phyloP scores from a whole-genome alignment of 208 protist genomes.

The Trypanosoma mega region DNA sequence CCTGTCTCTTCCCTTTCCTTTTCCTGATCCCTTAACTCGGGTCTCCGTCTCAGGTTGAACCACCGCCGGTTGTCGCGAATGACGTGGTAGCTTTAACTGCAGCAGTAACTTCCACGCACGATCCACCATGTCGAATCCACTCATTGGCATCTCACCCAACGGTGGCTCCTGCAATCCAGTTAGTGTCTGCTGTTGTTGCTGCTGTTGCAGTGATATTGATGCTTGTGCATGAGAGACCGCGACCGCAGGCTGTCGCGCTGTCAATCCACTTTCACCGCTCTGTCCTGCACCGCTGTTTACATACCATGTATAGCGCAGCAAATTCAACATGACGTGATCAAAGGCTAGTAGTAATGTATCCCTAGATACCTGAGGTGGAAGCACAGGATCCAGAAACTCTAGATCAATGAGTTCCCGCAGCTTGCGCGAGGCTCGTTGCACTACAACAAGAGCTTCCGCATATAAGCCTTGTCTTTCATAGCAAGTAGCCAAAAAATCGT shows the following conservation, averaged over 20 bases:
- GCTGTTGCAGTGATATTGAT: not conserved
- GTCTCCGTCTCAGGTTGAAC: too few species aligned
- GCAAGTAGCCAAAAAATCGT: conserved; percentile 49
- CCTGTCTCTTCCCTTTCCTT: not conserved
- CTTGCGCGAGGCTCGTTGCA: conserved; percentile 42
- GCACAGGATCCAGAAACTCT: conserved; percentile 70
- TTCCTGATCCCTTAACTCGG: too few species aligned
- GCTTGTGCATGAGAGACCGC: not conserved
- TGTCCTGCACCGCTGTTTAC: conserved; percentile 14
- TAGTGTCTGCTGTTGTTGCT: not conserved
- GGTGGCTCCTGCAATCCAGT: not conserved
- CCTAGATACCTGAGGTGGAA: conserved; percentile 43
- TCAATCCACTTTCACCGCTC: conserved; percentile 15
- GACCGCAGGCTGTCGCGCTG: not conserved
- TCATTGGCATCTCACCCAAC: conserved; percentile 12
- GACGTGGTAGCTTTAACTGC: conserved; percentile 16
- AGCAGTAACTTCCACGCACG: conserved; percentile 21
- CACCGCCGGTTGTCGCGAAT: not conserved
- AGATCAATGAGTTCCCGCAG: conserved; percentile 63
- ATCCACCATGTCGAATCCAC: conserved; percentile 21
- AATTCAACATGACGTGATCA: conserved; percentile 33
- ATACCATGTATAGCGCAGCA: conserved; percentile 56
- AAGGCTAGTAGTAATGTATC: conserved; percentile 38
- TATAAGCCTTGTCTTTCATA: conserved; percentile 46
- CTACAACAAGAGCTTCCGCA: conserved; percentile 40